Conservation (phyloP, 148 eudicot species). For the Rhododendron williamsianum region DNA sequence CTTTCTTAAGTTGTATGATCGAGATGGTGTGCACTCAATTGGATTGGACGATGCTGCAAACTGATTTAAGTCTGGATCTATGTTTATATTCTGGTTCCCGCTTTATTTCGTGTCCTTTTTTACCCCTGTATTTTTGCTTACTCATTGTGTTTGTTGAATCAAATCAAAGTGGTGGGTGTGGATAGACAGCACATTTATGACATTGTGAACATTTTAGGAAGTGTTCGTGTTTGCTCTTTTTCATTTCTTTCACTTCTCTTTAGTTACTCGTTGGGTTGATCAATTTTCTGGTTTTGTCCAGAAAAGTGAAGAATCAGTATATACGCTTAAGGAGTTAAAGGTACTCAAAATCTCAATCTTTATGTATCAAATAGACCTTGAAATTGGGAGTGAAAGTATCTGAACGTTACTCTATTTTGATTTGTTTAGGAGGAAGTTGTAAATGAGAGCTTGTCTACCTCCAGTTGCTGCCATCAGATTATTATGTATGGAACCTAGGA, state of each 20-base stretch:
- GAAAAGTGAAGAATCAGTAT: constrained; percentile 75
- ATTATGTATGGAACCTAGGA: constrained; percentile 24
- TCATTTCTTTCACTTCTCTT: background rate
- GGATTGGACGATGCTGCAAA: constrained; percentile 72
- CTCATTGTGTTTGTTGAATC: background rate
- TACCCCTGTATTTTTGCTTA: background rate
- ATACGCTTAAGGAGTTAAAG: constrained; percentile 29
- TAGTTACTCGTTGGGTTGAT: background rate
- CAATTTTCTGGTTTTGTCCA: constrained; percentile 42
- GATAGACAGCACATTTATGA: constrained; percentile 56
- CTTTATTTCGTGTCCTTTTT: no score
- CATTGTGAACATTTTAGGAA: constrained; percentile 79
- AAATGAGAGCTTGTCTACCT: constrained; percentile 31
- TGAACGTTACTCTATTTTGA: background rate
- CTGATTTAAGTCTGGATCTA: constrained; percentile 47
- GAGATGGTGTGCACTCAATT: constrained; percentile 62
- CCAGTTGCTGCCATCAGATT: constrained; percentile 16
- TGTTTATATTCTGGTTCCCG: background rate
- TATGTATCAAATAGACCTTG: background rate
- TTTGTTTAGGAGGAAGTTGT: constrained; percentile 31
- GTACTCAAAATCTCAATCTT: constrained; percentile 16
- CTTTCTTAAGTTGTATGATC: constrained; percentile 64
- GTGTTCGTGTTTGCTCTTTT: constrained; percentile 56
- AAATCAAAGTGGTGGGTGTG: constrained; percentile 45
- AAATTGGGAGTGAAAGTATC: background rate